Conservation (phyloP, 225 moss, liverwort and hornwort genomes). For the Rhytidiadelphus loreus region DNA sequence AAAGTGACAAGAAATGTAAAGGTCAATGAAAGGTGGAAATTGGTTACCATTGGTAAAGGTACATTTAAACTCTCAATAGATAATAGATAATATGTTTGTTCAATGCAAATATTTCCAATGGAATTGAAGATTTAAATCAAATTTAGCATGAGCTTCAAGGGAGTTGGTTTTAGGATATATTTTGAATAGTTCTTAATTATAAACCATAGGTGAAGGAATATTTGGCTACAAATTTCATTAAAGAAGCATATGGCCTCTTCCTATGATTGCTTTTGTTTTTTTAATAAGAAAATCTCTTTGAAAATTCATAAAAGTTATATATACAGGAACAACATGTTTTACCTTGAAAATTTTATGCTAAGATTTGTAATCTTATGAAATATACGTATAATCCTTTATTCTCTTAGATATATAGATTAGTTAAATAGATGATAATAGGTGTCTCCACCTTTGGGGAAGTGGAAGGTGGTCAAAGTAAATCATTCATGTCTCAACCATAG, state of each 20-base stretch:
- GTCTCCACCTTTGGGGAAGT: fast-evolving
- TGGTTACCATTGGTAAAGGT: neutral
- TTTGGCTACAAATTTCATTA: neutral
- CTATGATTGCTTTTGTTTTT: neutral
- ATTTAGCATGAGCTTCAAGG: neutral
- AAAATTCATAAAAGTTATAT: too few relatives aligned
- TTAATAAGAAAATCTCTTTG: too few relatives aligned
- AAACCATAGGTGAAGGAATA: neutral
- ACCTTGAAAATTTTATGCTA: neutral
- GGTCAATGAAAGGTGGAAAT: neutral
- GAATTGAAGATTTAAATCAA: neutral
- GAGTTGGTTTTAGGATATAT: neutral
- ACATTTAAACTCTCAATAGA: neutral
- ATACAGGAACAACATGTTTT: too few relatives aligned
- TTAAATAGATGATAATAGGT: neutral
- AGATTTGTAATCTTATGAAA: neutral
- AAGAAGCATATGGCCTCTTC: too few relatives aligned
- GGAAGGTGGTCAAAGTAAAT: neutral
- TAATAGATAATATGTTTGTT: neutral
- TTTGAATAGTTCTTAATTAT: neutral
- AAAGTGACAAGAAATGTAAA: neutral
- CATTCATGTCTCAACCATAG: neutral
- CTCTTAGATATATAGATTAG: neutral
- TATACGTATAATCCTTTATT: neutral
- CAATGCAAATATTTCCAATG: neutral